Conservation (phyloP, 805 yeast species). For the Diddensiella transvaalensis region DNA sequence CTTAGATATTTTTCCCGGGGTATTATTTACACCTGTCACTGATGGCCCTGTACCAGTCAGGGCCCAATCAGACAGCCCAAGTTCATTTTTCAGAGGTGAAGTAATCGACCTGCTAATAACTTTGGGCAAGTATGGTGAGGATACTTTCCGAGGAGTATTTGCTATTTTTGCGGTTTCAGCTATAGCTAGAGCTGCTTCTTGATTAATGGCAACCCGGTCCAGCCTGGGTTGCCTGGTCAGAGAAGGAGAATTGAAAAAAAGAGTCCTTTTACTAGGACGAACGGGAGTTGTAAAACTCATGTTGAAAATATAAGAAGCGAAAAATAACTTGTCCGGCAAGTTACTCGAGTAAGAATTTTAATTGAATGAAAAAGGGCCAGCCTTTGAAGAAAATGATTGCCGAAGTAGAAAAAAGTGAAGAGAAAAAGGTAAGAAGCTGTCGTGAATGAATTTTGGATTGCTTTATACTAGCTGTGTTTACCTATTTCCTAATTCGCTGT, state of each 20-base stretch:
- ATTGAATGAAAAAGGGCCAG: conserved; percentile 27
- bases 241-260: conserved; percentile 20
- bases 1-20: conserved; percentile 26
- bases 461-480: background rate
- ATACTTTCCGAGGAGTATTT: conserved; percentile 15
- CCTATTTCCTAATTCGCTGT: background rate
- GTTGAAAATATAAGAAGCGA: background rate
- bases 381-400: conserved; percentile 25
- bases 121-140: conserved; percentile 16
- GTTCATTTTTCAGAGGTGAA: conserved; percentile 44
- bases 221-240: conserved; percentile 22
- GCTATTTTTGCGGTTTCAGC: background rate
- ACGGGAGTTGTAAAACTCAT: conserved; percentile 25
- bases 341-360: conserved; percentile 15
- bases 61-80: conserved; percentile 40
- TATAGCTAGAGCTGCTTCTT: background rate
- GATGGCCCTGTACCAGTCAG: conserved; percentile 32
- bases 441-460: background rate
- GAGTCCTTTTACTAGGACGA: conserved; percentile 18
- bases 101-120: conserved; percentile 12
- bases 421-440: conserved; percentile 3
- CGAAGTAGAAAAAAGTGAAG: conserved; percentile 20
- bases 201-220: conserved; percentile 18
- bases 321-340: conserved; percentile 14
- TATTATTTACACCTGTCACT: conserved; percentile 27